phyloP scores from a whole-genome alignment of 331 rosid species.

The Quercus lobata region DNA sequence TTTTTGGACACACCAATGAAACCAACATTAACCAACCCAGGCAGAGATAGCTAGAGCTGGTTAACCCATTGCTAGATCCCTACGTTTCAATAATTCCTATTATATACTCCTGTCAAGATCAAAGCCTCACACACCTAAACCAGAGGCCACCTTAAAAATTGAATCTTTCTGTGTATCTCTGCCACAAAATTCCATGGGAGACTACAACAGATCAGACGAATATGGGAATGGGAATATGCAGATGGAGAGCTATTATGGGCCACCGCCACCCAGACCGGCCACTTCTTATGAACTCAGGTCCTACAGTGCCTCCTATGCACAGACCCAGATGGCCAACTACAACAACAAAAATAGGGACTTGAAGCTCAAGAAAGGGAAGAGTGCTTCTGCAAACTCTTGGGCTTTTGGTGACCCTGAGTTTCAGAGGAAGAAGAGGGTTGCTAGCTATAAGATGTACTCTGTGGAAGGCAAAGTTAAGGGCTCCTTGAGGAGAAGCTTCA shows the following conservation, averaged over 20 bases:
- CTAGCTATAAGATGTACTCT: slow-evolving; percentile 82
- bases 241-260: slow-evolving; percentile 60
- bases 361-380: slow-evolving; percentile 68
- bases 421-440: slow-evolving; percentile 89
- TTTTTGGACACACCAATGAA: slow-evolving; percentile 18
- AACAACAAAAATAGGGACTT: slow-evolving; percentile 14
- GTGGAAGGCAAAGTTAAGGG: slow-evolving; percentile 91
- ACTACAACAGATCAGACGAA: slow-evolving; percentile 51
- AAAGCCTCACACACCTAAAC: background rate
- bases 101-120: background rate
- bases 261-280: slow-evolving; percentile 37
- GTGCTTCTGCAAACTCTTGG: slow-evolving; percentile 50
- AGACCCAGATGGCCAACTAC: slow-evolving; percentile 32
- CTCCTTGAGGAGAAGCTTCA: slow-evolving; percentile 74
- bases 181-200: slow-evolving; percentile 45
- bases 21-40: background rate
- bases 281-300: slow-evolving; percentile 40
- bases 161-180: background rate
- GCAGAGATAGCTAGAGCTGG: background rate
- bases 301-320: slow-evolving; percentile 53
- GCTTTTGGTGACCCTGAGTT: slow-evolving; percentile 67
- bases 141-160: background rate
- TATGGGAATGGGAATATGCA: slow-evolving; percentile 61
- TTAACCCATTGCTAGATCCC: background rate
- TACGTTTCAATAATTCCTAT: background rate